Conservation (phyloP, 2,329 filamentous ascomycete species). For the Aspergillus ochraceus region DNA sequence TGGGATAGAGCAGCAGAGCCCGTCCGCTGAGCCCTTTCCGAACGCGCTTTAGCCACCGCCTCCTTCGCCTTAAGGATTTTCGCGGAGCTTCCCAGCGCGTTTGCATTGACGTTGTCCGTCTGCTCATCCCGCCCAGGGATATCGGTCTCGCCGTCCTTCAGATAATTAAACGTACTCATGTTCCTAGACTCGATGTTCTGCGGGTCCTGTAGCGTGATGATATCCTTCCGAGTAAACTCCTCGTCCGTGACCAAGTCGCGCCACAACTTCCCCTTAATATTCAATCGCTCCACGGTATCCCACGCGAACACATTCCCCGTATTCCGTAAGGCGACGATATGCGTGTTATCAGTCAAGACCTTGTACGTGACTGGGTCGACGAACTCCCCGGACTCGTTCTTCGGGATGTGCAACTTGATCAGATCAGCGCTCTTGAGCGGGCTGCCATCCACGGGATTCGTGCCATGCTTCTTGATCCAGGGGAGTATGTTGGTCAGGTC, state of each 20-base stretch:
- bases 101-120: constrained; percentile 70
- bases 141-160: constrained; percentile 76
- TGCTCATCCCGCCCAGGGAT: constrained; percentile 62
- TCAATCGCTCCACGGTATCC: constrained; percentile 92
- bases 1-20: constrained; percentile 52
- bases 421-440: constrained; percentile 78
- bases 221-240: constrained; percentile 84
- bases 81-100: constrained; percentile 72
- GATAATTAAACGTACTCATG: constrained; percentile 82
- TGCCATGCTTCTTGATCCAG: constrained; percentile 91
- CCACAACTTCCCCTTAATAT: constrained; percentile 97
- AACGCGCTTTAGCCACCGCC: constrained; percentile 85
- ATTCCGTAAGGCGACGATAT: constrained; percentile 82
- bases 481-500: constrained; percentile 91
- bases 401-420: constrained; percentile 86
- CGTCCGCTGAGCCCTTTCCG: constrained; percentile 63
- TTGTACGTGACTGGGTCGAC: constrained; percentile 98
- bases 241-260: constrained; percentile 82
- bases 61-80: constrained; percentile 92
- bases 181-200: constrained; percentile 83
- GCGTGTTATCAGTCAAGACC: constrained; percentile 95
- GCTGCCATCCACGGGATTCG: constrained; percentile 83
- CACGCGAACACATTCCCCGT: constrained; percentile 96
- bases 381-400: constrained; percentile 87
- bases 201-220: constrained; percentile 94